Evolutionary conservation across 305 asterid genomes (phyloP), one percentile per base, ranked within the genome.

Genomic region (Solanum hybrid): DNA sequence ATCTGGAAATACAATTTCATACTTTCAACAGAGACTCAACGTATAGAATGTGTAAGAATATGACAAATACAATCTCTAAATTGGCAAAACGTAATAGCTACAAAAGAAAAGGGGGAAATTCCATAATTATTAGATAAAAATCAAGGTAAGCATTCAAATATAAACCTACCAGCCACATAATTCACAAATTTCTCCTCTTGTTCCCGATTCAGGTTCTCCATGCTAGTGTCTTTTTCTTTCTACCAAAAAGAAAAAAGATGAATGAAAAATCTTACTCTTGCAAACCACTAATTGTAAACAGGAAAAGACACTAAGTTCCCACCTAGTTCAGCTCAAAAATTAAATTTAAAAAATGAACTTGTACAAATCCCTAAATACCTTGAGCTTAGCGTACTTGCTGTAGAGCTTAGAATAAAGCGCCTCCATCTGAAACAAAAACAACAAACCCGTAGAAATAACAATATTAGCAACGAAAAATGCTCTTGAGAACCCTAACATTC

Each of bases 131-230:
- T 27, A 10, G 31, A 84, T 51, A 31, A 56, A 84, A 29, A 29
- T 29, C 7, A 29, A 84, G 29, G 73, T 31, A 29, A 82, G 17
- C 72, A 4, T 42, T 82, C 87, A 42, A 27, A 56, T 71, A 86
- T 40, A 73, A 75, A 12, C 79, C 56, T 95, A 96, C 99, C 99
- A 85, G 92, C 85, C 34, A 76, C 94, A 93, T 86, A 95, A 37
- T 93, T 92, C 92, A 92, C 19, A 91, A 96, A 95, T 89, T 94
- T 96, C 90, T 69, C 91, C 93, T 96, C 99, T 89, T 95, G 99
- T 2, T 94, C 96, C 22, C 87, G 92, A 88, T 94, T 95, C 91
- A 93, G 91, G 87, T 93, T 86, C 91, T 95, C 98, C 89, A 93
- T 64, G 64, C 88, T 90, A 26, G 94, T 60, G 85, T 96, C 96